Evolutionary conservation across 768 basidiomycete species (phyloP).

Genomic region (Lepiota brunneoincarnata): DNA sequence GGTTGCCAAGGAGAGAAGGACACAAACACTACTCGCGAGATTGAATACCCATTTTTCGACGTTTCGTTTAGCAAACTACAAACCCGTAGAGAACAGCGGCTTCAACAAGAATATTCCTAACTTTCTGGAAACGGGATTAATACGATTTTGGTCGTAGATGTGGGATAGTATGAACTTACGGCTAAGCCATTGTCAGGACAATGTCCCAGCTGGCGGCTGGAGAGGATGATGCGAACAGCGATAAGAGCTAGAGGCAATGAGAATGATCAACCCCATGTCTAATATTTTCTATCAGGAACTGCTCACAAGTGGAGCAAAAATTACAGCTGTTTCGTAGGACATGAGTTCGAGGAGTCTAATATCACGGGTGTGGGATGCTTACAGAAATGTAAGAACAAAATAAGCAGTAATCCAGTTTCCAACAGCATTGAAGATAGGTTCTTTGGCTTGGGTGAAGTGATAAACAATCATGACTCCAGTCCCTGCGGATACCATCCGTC

Average conservation of each 20-base stretch:
- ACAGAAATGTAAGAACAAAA: slow-evolving; percentile 21
- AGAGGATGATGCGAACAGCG: slow-evolving; percentile 17
- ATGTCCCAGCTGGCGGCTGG: slow-evolving; percentile 5
- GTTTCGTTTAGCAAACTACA: neutral
- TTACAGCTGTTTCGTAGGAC: slow-evolving; percentile 16
- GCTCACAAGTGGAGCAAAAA: slow-evolving; percentile 17
- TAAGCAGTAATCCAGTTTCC: neutral
- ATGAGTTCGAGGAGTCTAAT: neutral
- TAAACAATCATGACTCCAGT: too few relatives aligned
- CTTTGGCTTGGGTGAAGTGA: too few relatives aligned
- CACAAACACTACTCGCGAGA: slow-evolving; percentile 11
- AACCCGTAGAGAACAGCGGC: slow-evolving; percentile 20
- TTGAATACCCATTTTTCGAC: neutral
- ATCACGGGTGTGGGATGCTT: neutral
- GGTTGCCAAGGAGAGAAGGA: slow-evolving; percentile 14
- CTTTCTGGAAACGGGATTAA: slow-evolving; percentile 13
- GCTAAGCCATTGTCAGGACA: neutral
- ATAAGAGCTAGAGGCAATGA: slow-evolving; percentile 15
- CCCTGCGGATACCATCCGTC: too few relatives aligned
- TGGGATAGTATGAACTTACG: neutral
- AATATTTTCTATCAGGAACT: neutral
- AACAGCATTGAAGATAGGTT: too few relatives aligned
- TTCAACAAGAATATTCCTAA: slow-evolving; percentile 22
- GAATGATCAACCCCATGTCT: neutral
- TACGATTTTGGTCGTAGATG: neutral